phyloP scores from a whole-genome alignment of 805 yeast species.

The Yamadazyma paraphyllophila region DNA sequence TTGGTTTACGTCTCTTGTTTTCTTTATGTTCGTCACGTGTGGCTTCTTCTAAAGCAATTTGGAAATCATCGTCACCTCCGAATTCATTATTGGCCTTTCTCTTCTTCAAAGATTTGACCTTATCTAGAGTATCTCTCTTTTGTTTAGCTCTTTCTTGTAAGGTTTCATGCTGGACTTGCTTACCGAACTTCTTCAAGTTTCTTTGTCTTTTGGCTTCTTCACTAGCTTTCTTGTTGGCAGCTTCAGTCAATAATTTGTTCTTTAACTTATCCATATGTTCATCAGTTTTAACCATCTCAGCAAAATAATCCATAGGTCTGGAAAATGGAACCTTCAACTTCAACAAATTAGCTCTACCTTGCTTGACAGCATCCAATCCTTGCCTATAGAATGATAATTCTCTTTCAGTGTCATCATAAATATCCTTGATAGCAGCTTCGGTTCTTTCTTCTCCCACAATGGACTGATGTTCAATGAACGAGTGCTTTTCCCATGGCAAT shows the following conservation, averaged over 20 bases:
- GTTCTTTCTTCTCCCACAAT: slow-evolving; percentile 59
- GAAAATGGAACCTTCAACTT: slow-evolving; percentile 81
- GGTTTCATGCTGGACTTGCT: slow-evolving; percentile 92
- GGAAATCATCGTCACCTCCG: slow-evolving; percentile 67
- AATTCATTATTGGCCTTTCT: slow-evolving; percentile 80
- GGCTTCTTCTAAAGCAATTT: slow-evolving; percentile 90
- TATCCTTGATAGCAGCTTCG: slow-evolving; percentile 72
- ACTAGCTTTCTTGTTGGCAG: slow-evolving; percentile 80
- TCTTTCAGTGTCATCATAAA: slow-evolving; percentile 93
- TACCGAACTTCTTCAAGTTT: slow-evolving; percentile 93
- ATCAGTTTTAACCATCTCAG: slow-evolving; percentile 97
- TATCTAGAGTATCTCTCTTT: slow-evolving; percentile 85
- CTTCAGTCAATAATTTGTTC: slow-evolving; percentile 74
- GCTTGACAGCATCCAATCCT: slow-evolving; percentile 78
- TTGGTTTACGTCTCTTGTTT: slow-evolving; percentile 55
- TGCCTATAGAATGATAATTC: slow-evolving; percentile 95
- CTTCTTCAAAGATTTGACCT: slow-evolving; percentile 85
- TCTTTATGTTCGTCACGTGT: slow-evolving; percentile 53
- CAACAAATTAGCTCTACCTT: slow-evolving; percentile 63
- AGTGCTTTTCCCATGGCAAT: slow-evolving; percentile 60
- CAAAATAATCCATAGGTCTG: slow-evolving; percentile 93
- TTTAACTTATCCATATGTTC: slow-evolving; percentile 96
- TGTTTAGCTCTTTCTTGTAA: slow-evolving; percentile 91
- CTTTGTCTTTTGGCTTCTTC: slow-evolving; percentile 95
- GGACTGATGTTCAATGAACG: slow-evolving; percentile 83